Conservation (phyloP, 1,284 basidiomycete species). For the Trametes pubescens region DNA sequence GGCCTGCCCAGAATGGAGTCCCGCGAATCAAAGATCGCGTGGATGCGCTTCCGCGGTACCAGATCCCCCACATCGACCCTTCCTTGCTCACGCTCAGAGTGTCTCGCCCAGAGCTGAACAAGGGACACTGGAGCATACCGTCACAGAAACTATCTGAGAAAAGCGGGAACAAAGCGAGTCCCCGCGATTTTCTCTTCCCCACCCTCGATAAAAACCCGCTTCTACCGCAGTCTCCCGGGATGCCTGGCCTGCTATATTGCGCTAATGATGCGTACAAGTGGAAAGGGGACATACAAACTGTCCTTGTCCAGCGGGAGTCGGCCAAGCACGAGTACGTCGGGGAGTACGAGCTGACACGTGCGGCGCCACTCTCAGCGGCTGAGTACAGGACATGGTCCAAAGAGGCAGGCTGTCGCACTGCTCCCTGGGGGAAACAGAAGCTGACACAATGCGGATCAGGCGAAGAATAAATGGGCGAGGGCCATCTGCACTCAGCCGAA, state of each 20-base stretch:
- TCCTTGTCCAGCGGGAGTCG: conserved; percentile 28
- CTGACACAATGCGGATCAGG: background rate
- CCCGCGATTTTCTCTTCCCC: conserved; percentile 30
- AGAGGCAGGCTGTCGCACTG: conserved; percentile 17
- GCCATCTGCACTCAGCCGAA: conserved; percentile 7
- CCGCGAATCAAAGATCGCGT: background rate
- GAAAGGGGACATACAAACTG: conserved; percentile 23
- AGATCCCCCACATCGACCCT: background rate
- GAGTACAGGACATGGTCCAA: conserved; percentile 29
- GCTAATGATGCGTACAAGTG: conserved; percentile 14
- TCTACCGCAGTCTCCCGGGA: background rate
- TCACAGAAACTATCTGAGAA: background rate
- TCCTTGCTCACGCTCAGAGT: conserved; percentile 17
- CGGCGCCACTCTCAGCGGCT: conserved; percentile 23
- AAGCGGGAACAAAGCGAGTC: background rate
- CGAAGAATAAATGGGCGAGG: conserved; percentile 18
- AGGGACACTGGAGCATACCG: conserved; percentile 18
- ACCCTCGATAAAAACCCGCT: conserved; percentile 30
- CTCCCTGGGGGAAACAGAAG: too few relatives aligned
- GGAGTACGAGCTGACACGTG: conserved; percentile 27
- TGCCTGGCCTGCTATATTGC: conserved; percentile 31
- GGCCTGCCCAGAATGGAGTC: background rate
- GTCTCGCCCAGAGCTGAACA: conserved; percentile 22
- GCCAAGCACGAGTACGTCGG: conserved; percentile 34
- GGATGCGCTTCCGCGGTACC: background rate